phyloP scores from a whole-genome alignment of 495 filamentous ascomycete genomes.

The Apodospora peruviana region DNA sequence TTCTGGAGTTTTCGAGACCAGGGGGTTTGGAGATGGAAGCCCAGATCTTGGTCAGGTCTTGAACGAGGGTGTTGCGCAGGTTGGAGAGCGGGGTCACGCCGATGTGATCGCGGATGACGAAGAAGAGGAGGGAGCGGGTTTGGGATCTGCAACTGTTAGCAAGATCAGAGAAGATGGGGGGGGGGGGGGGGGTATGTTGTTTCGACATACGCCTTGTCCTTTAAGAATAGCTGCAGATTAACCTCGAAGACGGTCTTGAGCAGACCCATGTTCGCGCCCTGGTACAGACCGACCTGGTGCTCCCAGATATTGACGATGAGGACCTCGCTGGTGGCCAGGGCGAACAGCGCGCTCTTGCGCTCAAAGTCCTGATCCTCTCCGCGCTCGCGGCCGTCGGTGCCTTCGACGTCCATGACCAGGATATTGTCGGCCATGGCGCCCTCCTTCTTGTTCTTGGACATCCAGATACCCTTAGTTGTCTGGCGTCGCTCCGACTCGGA shows the following conservation, averaged over 20 bases:
- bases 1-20: conserved; percentile 80
- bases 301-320: conserved; percentile 99
- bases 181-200: too few species aligned
- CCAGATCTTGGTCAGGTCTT: conserved; percentile 90
- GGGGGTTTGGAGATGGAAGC: conserved; percentile 81
- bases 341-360: conserved; percentile 94
- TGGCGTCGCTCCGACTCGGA: conserved; percentile 82
- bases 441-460: conserved; percentile 86
- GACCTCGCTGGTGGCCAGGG: conserved; percentile 94
- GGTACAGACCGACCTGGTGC: conserved; percentile 95
- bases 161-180: neutral
- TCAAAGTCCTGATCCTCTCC: conserved; percentile 99
- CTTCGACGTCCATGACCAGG: conserved; percentile 98
- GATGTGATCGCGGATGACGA: conserved; percentile 95
- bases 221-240: conserved; percentile 92
- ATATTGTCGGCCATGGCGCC: conserved; percentile 83
- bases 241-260: conserved; percentile 99
- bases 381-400: conserved; percentile 91
- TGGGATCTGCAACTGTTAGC: conserved; percentile 55
- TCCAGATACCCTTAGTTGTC: conserved; percentile 98
- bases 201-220: too few species aligned
- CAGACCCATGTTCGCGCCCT: conserved; percentile 97
- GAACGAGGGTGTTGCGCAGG: conserved; percentile 80
- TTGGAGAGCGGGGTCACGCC: conserved; percentile 85
- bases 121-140: conserved; percentile 90